Percentiles rank a stretch among this genome's conserved stretches.
Evolutionary conservation across 495 filamentous ascomycete species (phyloP).

Genomic region (Hypoxylon trugodes): DNA sequence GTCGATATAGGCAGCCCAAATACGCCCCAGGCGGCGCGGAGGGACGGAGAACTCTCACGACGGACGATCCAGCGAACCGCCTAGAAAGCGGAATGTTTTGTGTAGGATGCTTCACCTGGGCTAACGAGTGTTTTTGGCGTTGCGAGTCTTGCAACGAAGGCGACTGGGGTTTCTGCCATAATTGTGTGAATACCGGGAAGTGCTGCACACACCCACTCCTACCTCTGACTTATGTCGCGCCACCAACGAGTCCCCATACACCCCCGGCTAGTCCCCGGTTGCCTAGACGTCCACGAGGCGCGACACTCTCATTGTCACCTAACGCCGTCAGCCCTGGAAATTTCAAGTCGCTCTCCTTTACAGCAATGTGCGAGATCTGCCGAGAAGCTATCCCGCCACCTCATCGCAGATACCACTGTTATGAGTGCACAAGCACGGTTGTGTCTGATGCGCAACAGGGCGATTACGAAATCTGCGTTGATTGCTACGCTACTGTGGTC

Average conservation of each 20-base stretch:
- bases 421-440: constrained; percentile 47
- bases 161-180: constrained; percentile 90
- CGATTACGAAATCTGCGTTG: constrained; percentile 83
- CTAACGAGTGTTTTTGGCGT: constrained; percentile 84
- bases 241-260: constrained; percentile 17
- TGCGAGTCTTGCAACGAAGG: constrained; percentile 86
- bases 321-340: constrained; percentile 45
- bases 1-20: constrained; percentile 69
- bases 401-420: constrained; percentile 78
- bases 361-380: constrained; percentile 79
- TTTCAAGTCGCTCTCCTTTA: constrained; percentile 68
- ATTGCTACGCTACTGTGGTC: constrained; percentile 76
- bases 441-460: constrained; percentile 65
- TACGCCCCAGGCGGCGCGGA: constrained; percentile 55
- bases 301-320: constrained; percentile 49
- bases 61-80: constrained; percentile 68
- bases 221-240: constrained; percentile 61
- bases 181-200: constrained; percentile 78
- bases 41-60: constrained; percentile 62
- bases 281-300: constrained; percentile 41
- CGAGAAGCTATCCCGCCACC: constrained; percentile 71
- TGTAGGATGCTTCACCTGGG: constrained; percentile 70
- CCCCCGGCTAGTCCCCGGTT: constrained; percentile 38
- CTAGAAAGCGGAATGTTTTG: constrained; percentile 88
- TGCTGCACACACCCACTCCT: constrained; percentile 82